Percentiles rank a stretch among this genome's conserved stretches.
Conservation (phyloP, 805 yeast species). For the Candida nitratophila region DNA sequence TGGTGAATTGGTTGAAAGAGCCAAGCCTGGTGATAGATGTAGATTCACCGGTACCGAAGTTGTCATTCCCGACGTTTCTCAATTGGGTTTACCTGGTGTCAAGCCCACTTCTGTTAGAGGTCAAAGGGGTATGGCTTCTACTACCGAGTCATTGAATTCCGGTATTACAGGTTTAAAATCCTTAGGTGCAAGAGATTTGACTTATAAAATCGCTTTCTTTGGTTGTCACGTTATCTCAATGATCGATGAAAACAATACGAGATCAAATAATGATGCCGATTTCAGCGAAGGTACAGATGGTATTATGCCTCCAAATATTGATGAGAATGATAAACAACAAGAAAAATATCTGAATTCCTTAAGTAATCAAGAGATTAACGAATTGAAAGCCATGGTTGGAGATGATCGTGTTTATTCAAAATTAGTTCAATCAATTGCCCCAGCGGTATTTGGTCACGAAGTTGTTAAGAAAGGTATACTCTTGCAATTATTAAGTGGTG, state of each 20-base stretch:
- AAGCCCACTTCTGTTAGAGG: slow-evolving; percentile 80
- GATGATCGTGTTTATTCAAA: slow-evolving; percentile 80
- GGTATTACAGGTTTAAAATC: slow-evolving; percentile 87
- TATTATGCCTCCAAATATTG: slow-evolving; percentile 9
- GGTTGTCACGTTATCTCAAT: slow-evolving; percentile 84
- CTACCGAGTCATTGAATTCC: slow-evolving; percentile 61
- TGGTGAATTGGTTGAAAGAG: slow-evolving; percentile 92
- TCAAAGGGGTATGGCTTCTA: slow-evolving; percentile 43
- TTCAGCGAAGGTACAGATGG: slow-evolving; percentile 43
- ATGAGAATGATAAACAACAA: slow-evolving; percentile 63
- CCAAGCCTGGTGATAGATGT: slow-evolving; percentile 96
- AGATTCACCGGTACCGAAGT: slow-evolving; percentile 91
- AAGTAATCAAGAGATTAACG: slow-evolving; percentile 75
- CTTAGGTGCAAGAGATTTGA: slow-evolving; percentile 90
- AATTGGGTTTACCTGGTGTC: slow-evolving; percentile 90
- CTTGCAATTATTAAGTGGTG: slow-evolving; percentile 89
- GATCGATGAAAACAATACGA: slow-evolving; percentile 27
- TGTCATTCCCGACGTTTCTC: slow-evolving; percentile 91
- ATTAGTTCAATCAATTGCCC: slow-evolving; percentile 84
- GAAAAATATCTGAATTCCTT: slow-evolving; percentile 72
- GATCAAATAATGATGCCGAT: slow-evolving; percentile 6
- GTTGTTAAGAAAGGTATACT: slow-evolving; percentile 87
- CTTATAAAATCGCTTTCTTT: slow-evolving; percentile 83
- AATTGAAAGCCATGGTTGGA: slow-evolving; percentile 83
- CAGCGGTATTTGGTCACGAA: slow-evolving; percentile 95